Conservation (phyloP, 768 basidiomycete genomes). For the Tephrocybe sp. region DNA sequence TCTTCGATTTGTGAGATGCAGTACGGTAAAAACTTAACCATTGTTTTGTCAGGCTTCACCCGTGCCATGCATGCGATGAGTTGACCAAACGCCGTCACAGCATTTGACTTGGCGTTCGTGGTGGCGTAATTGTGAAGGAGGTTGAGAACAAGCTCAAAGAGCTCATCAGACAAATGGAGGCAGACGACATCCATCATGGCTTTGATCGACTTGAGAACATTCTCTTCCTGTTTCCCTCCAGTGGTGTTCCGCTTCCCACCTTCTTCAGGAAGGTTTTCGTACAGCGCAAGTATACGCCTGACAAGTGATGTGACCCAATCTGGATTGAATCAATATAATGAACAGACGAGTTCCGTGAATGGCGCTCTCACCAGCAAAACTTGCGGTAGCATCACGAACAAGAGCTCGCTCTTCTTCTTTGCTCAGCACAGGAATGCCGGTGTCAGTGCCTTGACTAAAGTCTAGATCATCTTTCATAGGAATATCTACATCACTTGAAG, state of each 20-base stretch:
- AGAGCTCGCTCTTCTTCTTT: constrained; percentile 71
- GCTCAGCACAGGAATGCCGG: constrained; percentile 40
- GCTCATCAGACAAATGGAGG: constrained; percentile 71
- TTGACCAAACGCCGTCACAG: constrained; percentile 88
- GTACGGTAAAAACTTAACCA: constrained; percentile 78
- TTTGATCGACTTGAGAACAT: constrained; percentile 75
- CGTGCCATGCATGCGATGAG: constrained; percentile 84
- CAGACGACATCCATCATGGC: constrained; percentile 81
- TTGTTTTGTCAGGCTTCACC: constrained; percentile 70
- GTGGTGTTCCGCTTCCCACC: constrained; percentile 85
- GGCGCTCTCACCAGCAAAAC: constrained; percentile 62
- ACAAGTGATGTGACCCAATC: constrained; percentile 84
- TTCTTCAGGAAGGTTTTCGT: constrained; percentile 94
- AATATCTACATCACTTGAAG: constrained; percentile 56
- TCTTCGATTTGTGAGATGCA: constrained; percentile 77
- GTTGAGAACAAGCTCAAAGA: constrained; percentile 85
- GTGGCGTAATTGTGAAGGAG: constrained; percentile 85
- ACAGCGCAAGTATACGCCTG: constrained; percentile 75
- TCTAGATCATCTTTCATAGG: constrained; percentile 46
- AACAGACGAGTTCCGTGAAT: neutral
- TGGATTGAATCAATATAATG: constrained; percentile 24
- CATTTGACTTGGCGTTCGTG: constrained; percentile 87
- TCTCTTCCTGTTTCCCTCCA: constrained; percentile 82
- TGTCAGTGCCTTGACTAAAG: constrained; percentile 46
- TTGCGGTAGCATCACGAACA: constrained; percentile 74